A percentile compares a stretch with the other conserved stretches of the same genome.
Conservation (phyloP, 1,284 basidiomycete species). For the Puccinia hordei region DNA sequence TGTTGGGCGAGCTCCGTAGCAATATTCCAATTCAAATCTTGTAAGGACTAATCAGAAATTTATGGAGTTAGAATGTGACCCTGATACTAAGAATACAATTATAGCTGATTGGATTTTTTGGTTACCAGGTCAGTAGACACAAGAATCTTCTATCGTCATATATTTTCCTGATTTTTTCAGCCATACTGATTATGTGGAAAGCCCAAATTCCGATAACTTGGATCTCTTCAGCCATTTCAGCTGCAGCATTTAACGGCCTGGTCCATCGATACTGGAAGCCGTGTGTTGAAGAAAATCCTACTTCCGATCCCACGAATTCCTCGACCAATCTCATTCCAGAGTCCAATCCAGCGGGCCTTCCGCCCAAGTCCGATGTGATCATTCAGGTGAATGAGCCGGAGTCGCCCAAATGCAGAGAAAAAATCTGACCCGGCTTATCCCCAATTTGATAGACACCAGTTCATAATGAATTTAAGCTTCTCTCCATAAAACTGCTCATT, state of each 20-base stretch:
- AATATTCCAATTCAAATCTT: background rate
- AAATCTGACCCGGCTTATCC: background rate
- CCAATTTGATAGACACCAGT: too few species aligned
- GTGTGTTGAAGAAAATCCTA: background rate
- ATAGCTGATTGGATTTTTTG: constrained; percentile 43
- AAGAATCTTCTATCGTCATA: background rate
- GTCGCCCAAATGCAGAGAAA: background rate
- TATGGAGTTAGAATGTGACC: background rate
- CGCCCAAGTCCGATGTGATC: background rate
- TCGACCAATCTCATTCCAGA: background rate
- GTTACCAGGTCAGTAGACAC: constrained; percentile 31
- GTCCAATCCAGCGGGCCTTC: background rate
- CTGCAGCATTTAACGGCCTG: constrained; percentile 20
- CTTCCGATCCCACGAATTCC: background rate
- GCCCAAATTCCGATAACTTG: background rate
- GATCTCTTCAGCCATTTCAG: constrained; percentile 5
- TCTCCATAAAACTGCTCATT: background rate
- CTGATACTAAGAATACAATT: background rate
- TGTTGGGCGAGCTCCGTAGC: constrained; percentile 24
- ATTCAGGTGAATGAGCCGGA: background rate
- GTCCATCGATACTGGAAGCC: constrained; percentile 27
- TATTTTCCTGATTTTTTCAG: background rate
- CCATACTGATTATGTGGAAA: background rate
- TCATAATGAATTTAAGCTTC: too few species aligned
- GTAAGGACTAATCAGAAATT: background rate